Evolutionary conservation across 2,329 filamentous ascomycete species (phyloP).

Genomic region (Endothia cerciana): DNA sequence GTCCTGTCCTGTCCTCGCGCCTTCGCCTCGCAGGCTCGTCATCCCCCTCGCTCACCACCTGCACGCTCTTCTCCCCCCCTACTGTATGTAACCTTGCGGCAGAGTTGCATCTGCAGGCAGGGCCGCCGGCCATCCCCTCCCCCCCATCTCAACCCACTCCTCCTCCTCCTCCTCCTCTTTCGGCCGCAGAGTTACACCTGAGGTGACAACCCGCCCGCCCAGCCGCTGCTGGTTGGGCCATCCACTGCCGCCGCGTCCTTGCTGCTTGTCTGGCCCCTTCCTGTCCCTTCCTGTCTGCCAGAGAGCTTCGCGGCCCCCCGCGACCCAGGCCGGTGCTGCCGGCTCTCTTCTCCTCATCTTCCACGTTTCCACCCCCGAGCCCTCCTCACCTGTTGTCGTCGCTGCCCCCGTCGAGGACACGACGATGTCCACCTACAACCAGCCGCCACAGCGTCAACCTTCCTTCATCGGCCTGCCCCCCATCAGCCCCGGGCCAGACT

Average conservation of each 20-base stretch:
- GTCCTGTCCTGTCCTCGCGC: too few relatives aligned
- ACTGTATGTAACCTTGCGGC: too few relatives aligned
- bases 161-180: not conserved
- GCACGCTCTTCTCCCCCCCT: too few relatives aligned
- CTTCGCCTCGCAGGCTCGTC: too few relatives aligned
- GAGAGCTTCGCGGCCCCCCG: too few relatives aligned
- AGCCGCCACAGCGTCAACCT: slow-evolving; percentile 46
- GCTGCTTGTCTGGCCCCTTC: not conserved
- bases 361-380: not conserved
- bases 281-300: not conserved
- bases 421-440: slow-evolving; percentile 23
- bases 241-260: not conserved
- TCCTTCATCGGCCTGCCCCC: slow-evolving; percentile 63
- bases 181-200: not conserved
- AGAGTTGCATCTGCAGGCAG: too few relatives aligned
- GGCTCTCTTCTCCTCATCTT: slow-evolving; percentile 5
- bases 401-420: slow-evolving; percentile 8
- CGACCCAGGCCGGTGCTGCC: slow-evolving; percentile 4
- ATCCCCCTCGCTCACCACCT: too few relatives aligned
- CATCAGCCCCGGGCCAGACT: slow-evolving; percentile 44
- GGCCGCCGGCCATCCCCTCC: too few relatives aligned
- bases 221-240: not conserved
- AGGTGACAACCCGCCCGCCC: not conserved
- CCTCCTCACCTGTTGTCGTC: not conserved
- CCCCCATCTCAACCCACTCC: not conserved